These are phyloP conservation scores for Cladophialophora immunda DNA, from an alignment of 2,329 filamentous ascomycete genomes.

Conservation along the genomic window DNA sequence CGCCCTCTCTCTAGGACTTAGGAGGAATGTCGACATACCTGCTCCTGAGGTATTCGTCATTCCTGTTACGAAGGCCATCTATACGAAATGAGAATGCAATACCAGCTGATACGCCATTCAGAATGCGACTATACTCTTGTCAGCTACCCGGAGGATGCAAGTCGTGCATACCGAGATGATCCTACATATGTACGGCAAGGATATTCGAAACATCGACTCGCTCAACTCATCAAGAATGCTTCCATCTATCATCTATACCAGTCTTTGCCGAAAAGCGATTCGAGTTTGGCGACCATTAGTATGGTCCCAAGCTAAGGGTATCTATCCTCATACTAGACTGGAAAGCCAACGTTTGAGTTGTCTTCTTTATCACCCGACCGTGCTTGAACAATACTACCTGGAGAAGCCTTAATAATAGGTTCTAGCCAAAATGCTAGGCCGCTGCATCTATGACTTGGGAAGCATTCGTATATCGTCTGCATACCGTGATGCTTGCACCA, in stretches of 20 bases:
- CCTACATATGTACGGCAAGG: constrained; percentile 26
- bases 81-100: constrained; percentile 23
- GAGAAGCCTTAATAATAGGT: constrained; percentile 43
- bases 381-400: constrained; percentile 55
- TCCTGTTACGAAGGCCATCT: constrained; percentile 26
- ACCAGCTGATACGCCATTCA: constrained; percentile 21
- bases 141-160: background rate
- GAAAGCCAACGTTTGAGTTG: constrained; percentile 53
- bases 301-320: constrained; percentile 50
- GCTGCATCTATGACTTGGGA: constrained; percentile 40
- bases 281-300: constrained; percentile 49
- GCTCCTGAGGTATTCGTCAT: constrained; percentile 22
- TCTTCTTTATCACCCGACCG: constrained; percentile 52
- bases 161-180: background rate
- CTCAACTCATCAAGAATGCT: constrained; percentile 23
- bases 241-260: constrained; percentile 19
- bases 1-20: constrained; percentile 14
- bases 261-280: constrained; percentile 41
- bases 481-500: constrained; percentile 46
- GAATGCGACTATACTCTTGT: constrained; percentile 17
- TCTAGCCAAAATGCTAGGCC: constrained; percentile 39
- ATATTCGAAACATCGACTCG: constrained; percentile 21
- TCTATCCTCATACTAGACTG: constrained; percentile 38
- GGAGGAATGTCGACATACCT: constrained; percentile 20
- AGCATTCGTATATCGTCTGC: constrained; percentile 45